phyloP scores from a whole-genome alignment of 169 alveolate species.

The Theileria equi region DNA sequence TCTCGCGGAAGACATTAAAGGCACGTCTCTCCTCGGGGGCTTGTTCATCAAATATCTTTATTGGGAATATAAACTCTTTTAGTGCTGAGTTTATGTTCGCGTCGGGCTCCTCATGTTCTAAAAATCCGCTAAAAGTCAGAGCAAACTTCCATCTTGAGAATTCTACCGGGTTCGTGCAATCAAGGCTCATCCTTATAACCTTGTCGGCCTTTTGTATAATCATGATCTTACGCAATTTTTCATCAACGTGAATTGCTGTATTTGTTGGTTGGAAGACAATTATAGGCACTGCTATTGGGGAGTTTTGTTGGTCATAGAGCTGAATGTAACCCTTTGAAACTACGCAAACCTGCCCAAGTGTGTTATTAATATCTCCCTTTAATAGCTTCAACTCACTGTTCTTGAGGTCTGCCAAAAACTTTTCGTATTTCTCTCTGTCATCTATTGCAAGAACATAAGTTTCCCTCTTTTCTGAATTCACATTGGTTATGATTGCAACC shows the following conservation, averaged over 20 bases:
- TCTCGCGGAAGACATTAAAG: slow-evolving; percentile 41
- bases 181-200: slow-evolving; percentile 57
- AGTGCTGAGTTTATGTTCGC: slow-evolving; percentile 42
- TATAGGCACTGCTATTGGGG: slow-evolving; percentile 64
- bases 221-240: slow-evolving; percentile 47
- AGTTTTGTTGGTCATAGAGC: slow-evolving; percentile 61
- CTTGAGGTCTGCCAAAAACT: slow-evolving; percentile 31
- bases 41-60: slow-evolving; percentile 58
- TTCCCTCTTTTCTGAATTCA: slow-evolving; percentile 3
- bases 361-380: slow-evolving; percentile 1
- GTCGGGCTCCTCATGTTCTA: slow-evolving; percentile 23
- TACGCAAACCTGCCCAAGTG: slow-evolving; percentile 63
- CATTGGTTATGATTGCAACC: slow-evolving; percentile 28
- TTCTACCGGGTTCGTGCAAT: slow-evolving; percentile 67
- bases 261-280: slow-evolving; percentile 51
- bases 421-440: background rate
- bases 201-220: slow-evolving; percentile 32
- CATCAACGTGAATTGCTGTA: slow-evolving; percentile 65
- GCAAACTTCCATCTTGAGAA: slow-evolving; percentile 75
- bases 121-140: slow-evolving; percentile 70
- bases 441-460: slow-evolving; percentile 25
- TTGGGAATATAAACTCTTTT: slow-evolving; percentile 72
- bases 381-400: slow-evolving; percentile 13
- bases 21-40: slow-evolving; percentile 27
- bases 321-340: slow-evolving; percentile 64